phyloP scores from a whole-genome alignment of 2,329 filamentous ascomycete genomes.

The Neonectria faginata region DNA sequence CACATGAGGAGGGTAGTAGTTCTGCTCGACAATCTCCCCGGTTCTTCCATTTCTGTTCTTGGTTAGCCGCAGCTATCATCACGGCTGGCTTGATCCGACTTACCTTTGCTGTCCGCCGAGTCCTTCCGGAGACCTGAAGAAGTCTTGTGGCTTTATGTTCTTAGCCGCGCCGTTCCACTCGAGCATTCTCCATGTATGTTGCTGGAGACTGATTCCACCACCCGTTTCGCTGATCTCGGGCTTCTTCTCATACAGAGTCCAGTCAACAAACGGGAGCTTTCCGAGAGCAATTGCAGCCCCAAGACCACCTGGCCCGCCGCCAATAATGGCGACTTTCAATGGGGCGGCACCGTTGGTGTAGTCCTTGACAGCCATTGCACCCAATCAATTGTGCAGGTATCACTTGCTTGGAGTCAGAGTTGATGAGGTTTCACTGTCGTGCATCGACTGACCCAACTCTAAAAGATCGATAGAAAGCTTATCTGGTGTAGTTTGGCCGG shows the following conservation, averaged over 20 bases:
- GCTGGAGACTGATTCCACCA: slow-evolving; percentile 52
- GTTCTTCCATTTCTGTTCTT: slow-evolving; percentile 48
- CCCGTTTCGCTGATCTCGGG: slow-evolving; percentile 52
- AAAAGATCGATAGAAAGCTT: neutral
- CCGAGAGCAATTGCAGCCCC: slow-evolving; percentile 50
- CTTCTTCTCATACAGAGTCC: slow-evolving; percentile 52
- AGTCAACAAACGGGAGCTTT: slow-evolving; percentile 47
- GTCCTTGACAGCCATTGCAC: slow-evolving; percentile 36
- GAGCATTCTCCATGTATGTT: slow-evolving; percentile 52
- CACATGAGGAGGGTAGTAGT: slow-evolving; percentile 36
- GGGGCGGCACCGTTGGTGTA: slow-evolving; percentile 26
- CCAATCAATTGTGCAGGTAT: neutral
- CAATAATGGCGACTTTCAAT: slow-evolving; percentile 44
- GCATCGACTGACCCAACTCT: neutral
- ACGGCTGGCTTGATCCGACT: neutral
- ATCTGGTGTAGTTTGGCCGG: neutral
- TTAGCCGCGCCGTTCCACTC: slow-evolving; percentile 49
- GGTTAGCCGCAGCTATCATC: neutral
- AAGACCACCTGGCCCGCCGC: slow-evolving; percentile 46
- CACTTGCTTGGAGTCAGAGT: neutral
- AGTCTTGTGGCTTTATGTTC: slow-evolving; percentile 47
- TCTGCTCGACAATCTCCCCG: slow-evolving; percentile 44
- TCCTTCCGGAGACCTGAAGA: slow-evolving; percentile 44
- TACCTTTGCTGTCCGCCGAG: slow-evolving; percentile 44
- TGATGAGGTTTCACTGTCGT: neutral